Evolutionary conservation across 1,284 basidiomycete species (phyloP).

Genomic region (Athelia sp.): DNA sequence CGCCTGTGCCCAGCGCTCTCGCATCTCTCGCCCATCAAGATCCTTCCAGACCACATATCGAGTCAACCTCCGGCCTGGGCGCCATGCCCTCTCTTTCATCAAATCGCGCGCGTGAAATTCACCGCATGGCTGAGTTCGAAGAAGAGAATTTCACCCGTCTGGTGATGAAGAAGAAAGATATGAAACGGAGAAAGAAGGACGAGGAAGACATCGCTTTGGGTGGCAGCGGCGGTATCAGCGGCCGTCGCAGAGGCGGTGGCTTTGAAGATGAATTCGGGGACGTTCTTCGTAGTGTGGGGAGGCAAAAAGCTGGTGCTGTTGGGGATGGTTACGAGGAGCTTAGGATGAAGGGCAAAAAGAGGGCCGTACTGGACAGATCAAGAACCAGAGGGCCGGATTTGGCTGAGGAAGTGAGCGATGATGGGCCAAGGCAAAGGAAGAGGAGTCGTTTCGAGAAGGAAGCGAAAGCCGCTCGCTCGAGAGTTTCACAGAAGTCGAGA

Average conservation of each 20-base stretch:
- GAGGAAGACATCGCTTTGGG: constrained; percentile 94
- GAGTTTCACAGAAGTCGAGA: constrained; percentile 19
- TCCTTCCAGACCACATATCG: constrained; percentile 58
- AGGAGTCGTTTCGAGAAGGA: constrained; percentile 76
- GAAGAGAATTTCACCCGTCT: constrained; percentile 95
- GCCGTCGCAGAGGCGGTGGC: constrained; percentile 63
- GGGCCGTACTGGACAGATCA: constrained; percentile 51
- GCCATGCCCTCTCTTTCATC: constrained; percentile 54
- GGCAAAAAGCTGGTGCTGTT: constrained; percentile 36
- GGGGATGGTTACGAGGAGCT: constrained; percentile 76
- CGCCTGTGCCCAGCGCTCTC: constrained; percentile 66
- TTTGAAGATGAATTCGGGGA: constrained; percentile 84
- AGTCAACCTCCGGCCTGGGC: constrained; percentile 79
- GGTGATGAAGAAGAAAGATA: constrained; percentile 89
- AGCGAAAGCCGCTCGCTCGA: constrained; percentile 48
- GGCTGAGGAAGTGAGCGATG: constrained; percentile 33
- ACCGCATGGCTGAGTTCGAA: constrained; percentile 87
- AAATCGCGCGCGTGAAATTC: constrained; percentile 71
- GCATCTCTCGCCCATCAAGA: constrained; percentile 64
- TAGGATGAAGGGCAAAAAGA: constrained; percentile 62
- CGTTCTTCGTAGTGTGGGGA: constrained; percentile 57
- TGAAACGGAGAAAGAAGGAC: constrained; percentile 72
- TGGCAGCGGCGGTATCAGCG: constrained; percentile 40
- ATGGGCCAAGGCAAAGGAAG: constrained; percentile 49
- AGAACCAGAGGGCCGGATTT: constrained; percentile 37